Evolutionary conservation across 1,139 yeast species (phyloP), one percentile per base, ranked within the genome.

Genomic region (Wickerhamomyces sp.): DNA sequence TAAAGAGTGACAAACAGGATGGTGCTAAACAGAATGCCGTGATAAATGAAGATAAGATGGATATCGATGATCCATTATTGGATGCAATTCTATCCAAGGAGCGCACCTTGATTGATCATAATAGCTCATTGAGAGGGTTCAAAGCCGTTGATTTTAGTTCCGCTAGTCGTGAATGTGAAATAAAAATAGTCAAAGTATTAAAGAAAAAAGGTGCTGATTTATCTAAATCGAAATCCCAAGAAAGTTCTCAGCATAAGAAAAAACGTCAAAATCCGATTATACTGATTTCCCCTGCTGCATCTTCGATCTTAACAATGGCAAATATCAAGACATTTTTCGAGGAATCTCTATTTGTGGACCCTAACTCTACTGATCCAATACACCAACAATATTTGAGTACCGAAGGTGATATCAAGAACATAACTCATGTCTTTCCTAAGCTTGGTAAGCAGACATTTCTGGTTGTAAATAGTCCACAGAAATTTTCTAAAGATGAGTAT

Each of bases 401-500:
- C 6, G 32, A 45, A 9, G 41, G 41, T 27, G 50, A 48, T 52
- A 76, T 38, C 4, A 37, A 47, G 21, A 45, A 48, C 34, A 58
- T 88, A 31, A 63, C 69, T 36, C 83, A 86, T 47, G 65, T 68
- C 7, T 75, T 83, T 22, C 77, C 77, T 34, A 67, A 72, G 48
- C 64, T 84, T 33, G 74, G 78, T 7, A 67, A 72, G 9, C 73
- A 85, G 28, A 75, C 78, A 38, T 83, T 86, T 51, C 73, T 85
- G 54, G 86, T 92, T 38, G 97, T 89, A 20, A 95, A 87, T 58
- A 85, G 85, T 44, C 89, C 89, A 7, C 95, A 89, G 41, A 76
- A 81, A 62, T 90, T 92, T 67, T 81, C 85, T 20, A 90, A 89
- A 58, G 96, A 96, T 4, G 98, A 92, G 57, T 89, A 94, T 63